phyloP scores from a whole-genome alignment of 2,329 filamentous ascomycete genomes.

The Aphanocladium album region DNA sequence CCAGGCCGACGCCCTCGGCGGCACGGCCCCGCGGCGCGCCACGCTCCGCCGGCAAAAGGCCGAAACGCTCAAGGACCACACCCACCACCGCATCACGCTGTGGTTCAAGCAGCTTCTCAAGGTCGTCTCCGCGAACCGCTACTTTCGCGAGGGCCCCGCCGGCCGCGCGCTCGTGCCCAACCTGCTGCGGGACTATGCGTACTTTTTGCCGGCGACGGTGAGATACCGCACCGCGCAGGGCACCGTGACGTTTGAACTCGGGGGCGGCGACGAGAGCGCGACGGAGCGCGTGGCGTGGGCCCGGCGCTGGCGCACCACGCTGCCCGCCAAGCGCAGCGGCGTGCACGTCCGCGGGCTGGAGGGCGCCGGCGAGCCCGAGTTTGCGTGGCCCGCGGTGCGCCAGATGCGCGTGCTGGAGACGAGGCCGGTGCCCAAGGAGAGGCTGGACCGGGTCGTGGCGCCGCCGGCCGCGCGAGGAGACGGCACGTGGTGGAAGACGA shows the following conservation, averaged over 20 bases:
- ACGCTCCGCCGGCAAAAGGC: slow-evolving; percentile 23
- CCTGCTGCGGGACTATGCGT: slow-evolving; percentile 28
- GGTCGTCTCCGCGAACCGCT: slow-evolving; percentile 18
- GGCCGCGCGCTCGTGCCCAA: slow-evolving; percentile 23
- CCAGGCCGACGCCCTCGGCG: slow-evolving; percentile 19
- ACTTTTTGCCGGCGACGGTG: slow-evolving; percentile 28
- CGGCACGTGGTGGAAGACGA: slow-evolving; percentile 24
- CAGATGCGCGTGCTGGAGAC: slow-evolving; percentile 22
- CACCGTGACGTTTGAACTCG: slow-evolving; percentile 20
- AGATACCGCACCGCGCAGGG: slow-evolving; percentile 30
- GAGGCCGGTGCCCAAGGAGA: slow-evolving; percentile 20
- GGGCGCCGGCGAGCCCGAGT: slow-evolving; percentile 17
- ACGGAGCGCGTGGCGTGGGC: slow-evolving; percentile 21
- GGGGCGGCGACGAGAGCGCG: slow-evolving; percentile 18
- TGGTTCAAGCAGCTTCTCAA: slow-evolving; percentile 26
- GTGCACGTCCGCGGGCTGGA: slow-evolving; percentile 13
- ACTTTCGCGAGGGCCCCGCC: slow-evolving; percentile 20
- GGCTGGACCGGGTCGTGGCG: neutral
- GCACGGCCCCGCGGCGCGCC: slow-evolving; percentile 12
- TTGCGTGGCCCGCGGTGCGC: slow-evolving; percentile 21
- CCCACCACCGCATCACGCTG: slow-evolving; percentile 25
- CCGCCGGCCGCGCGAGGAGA: slow-evolving; percentile 6
- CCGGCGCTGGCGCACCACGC: slow-evolving; percentile 19
- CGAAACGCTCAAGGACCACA: slow-evolving; percentile 28
- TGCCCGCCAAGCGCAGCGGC: slow-evolving; percentile 23